Percentiles rank a stretch among this genome's conserved stretches.
Evolutionary conservation across 257 asterid genomes (phyloP).

Genomic region (Ilex asprella): DNA sequence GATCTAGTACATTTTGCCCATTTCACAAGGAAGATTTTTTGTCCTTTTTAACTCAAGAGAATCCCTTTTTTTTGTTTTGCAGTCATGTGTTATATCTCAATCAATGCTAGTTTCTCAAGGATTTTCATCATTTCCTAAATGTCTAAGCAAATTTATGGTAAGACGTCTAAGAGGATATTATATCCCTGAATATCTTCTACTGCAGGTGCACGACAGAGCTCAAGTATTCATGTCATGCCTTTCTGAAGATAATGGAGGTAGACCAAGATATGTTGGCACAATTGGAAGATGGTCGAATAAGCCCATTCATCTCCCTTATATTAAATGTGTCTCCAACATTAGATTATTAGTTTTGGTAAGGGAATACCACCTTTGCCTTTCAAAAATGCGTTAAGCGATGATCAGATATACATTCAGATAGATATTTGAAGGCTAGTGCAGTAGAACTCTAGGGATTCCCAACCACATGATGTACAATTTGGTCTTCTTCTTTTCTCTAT

Average conservation of each 20-base stretch:
- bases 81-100: too few relatives aligned
- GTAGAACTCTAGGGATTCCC: too few relatives aligned
- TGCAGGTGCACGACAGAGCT: slow-evolving; percentile 96
- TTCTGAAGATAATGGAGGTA: slow-evolving; percentile 33
- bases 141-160: background rate
- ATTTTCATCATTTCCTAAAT: too few relatives aligned
- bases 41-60: too few relatives aligned
- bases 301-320: slow-evolving; percentile 54
- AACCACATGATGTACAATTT: too few relatives aligned
- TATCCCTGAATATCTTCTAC: slow-evolving; percentile 1
- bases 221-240: slow-evolving; percentile 84
- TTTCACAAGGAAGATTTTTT: too few relatives aligned
- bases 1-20: too few relatives aligned
- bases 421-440: too few relatives aligned
- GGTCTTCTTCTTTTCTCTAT: too few relatives aligned
- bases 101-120: too few relatives aligned
- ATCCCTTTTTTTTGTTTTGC: too few relatives aligned
- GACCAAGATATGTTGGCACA: slow-evolving; percentile 62
- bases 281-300: slow-evolving; percentile 66
- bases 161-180: background rate
- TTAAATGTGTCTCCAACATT: slow-evolving; percentile 39
- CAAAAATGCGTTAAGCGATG: background rate
- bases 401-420: too few relatives aligned
- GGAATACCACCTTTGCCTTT: slow-evolving; percentile 6
- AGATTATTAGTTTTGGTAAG: slow-evolving; percentile 68